A percentile compares a stretch with the other conserved stretches of the same genome.
Evolutionary conservation across 495 filamentous ascomycete genomes (phyloP).

Genomic region (Oleoguttula mirabilis): DNA sequence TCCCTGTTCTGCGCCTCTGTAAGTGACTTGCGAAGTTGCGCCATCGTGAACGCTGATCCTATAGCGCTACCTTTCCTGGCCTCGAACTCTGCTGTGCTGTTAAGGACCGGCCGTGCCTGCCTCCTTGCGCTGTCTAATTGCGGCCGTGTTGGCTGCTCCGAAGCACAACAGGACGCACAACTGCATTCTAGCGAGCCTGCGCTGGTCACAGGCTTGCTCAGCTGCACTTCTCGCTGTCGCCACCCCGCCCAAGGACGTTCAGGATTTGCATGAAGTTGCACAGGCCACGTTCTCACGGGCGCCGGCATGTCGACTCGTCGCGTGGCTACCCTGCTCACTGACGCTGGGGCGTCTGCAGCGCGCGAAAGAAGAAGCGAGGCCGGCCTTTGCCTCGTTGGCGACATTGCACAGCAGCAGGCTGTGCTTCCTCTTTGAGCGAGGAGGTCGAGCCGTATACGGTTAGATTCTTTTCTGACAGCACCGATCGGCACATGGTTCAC

Average conservation of each 20-base stretch:
- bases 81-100: neutral
- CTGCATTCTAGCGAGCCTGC: neutral
- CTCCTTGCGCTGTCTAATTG: no score
- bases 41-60: neutral
- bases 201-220: neutral
- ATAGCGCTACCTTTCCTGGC: neutral
- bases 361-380: no score
- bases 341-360: neutral
- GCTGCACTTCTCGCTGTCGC: no score
- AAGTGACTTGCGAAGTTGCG: neutral
- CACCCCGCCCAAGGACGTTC: neutral
- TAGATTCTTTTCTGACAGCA: no score
- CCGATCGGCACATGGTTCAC: no score
- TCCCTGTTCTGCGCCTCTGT: no score
- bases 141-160: no score
- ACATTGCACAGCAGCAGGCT: no score
- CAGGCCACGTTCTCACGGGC: conserved; percentile 9
- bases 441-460: no score
- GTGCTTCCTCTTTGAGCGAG: no score
- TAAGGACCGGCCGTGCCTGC: neutral
- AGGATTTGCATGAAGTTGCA: neutral
- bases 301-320: conserved; percentile 1
- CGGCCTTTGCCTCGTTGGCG: no score
- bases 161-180: no score
- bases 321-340: conserved; percentile 4